phyloP scores from a whole-genome alignment of 495 filamentous ascomycete genomes.

The Tetracladium marchalianum region DNA sequence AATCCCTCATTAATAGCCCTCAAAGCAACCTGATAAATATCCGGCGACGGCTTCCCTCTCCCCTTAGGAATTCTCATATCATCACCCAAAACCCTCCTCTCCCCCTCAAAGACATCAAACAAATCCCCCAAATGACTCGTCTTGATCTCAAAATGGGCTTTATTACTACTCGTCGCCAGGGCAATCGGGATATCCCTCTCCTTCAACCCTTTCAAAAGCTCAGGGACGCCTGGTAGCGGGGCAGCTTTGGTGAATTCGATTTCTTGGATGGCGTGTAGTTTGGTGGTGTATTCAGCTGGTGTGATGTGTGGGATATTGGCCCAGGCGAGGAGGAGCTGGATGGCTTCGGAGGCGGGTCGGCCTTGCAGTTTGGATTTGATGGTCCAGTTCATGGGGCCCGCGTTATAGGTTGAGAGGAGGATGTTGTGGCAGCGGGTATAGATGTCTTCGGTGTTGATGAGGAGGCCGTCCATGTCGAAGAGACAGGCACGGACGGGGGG shows the following conservation, averaged over 20 bases:
- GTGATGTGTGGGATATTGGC: constrained; percentile 69
- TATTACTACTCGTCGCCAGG: constrained; percentile 69
- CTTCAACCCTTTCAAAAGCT: constrained; percentile 48
- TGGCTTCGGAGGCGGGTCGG: constrained; percentile 62
- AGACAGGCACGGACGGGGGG: constrained; percentile 84
- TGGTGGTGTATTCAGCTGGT: constrained; percentile 46
- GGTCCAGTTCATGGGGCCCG: constrained; percentile 74
- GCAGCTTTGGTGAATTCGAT: constrained; percentile 58
- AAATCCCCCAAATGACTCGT: constrained; percentile 60
- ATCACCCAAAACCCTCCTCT: constrained; percentile 71
- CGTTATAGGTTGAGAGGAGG: constrained; percentile 63
- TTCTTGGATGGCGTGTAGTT: constrained; percentile 52
- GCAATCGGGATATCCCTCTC: constrained; percentile 58
- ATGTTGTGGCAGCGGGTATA: constrained; percentile 79
- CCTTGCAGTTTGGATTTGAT: constrained; percentile 94
- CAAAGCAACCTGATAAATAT: constrained; percentile 86
- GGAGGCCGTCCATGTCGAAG: constrained; percentile 96
- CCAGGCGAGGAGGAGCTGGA: constrained; percentile 49
- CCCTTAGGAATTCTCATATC: constrained; percentile 72
- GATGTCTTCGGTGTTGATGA: constrained; percentile 91
- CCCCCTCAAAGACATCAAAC: constrained; percentile 59
- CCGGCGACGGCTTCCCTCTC: constrained; percentile 83
- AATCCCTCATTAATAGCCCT: constrained; percentile 72
- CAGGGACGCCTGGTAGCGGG: constrained; percentile 68
- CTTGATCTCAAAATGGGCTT: constrained; percentile 67